Percentiles rank a stretch among this genome's conserved stretches.
phyloP scores from a whole-genome alignment of 2,329 filamentous ascomycete species.

The Byssochlamys sp. region DNA sequence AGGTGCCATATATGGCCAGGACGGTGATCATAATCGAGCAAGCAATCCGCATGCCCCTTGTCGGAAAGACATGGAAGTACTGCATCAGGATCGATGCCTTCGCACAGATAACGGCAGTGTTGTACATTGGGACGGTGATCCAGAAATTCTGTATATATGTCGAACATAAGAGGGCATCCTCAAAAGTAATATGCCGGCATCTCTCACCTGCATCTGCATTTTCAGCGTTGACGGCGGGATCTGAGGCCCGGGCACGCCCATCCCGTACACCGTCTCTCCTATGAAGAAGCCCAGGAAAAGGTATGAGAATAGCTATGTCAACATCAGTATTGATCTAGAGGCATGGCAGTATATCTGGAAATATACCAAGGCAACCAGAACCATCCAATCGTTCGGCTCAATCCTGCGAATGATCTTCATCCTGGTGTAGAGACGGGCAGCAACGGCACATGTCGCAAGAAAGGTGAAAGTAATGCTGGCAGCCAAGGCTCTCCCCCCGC shows the following conservation, averaged over 20 bases:
- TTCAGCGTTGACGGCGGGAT: slow-evolving; percentile 20
- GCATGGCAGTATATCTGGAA: neutral
- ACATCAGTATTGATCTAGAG: neutral
- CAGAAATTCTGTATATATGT: slow-evolving; percentile 22
- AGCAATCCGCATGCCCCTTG: slow-evolving; percentile 22
- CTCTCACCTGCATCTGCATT: slow-evolving; percentile 24
- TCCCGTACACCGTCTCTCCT: slow-evolving; percentile 24
- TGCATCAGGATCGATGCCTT: slow-evolving; percentile 42
- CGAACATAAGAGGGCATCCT: neutral
- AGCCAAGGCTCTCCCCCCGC: slow-evolving; percentile 17
- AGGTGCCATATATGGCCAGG: slow-evolving; percentile 26
- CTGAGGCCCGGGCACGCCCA: slow-evolving; percentile 25
- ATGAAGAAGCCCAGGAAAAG: slow-evolving; percentile 27
- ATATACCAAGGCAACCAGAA: slow-evolving; percentile 24
- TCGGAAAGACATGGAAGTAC: slow-evolving; percentile 39
- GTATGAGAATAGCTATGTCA: slow-evolving; percentile 20
- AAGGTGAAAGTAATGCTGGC: slow-evolving; percentile 24
- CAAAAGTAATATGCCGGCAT: neutral
- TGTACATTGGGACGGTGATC: slow-evolving; percentile 31
- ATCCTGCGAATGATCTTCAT: slow-evolving; percentile 21
- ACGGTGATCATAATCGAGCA: slow-evolving; percentile 30
- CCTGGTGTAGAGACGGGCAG: slow-evolving; percentile 24
- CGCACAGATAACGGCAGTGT: slow-evolving; percentile 29
- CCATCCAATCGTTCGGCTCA: slow-evolving; percentile 30
- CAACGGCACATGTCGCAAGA: slow-evolving; percentile 21